Percentiles rank a stretch among this genome's conserved stretches.
Evolutionary conservation across 2,329 filamentous ascomycete genomes (phyloP).

Genomic region (Penicillium sp.): DNA sequence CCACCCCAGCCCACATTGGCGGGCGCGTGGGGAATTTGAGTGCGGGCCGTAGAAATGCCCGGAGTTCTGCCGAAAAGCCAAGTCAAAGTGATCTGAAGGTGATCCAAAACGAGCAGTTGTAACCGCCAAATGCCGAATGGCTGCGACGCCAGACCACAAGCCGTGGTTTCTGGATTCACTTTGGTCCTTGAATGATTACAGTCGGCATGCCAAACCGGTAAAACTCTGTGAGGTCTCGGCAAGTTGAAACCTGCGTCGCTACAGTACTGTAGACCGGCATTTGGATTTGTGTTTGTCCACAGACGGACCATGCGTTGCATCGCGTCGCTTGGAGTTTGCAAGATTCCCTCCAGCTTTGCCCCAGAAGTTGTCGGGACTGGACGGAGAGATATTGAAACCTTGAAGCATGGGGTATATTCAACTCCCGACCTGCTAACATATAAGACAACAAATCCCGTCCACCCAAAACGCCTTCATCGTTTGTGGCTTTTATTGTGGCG

Average conservation of each 20-base stretch:
- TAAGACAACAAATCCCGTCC: not conserved
- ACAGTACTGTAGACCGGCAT: too few species aligned
- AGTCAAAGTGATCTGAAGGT: not conserved
- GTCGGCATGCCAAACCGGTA: not conserved
- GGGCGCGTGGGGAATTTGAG: not conserved
- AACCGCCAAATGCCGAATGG: conserved; percentile 7
- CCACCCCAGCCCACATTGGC: conserved; percentile 6
- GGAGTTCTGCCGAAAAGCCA: conserved; percentile 9
- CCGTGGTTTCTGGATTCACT: not conserved
- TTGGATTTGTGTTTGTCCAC: not conserved
- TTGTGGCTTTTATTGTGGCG: not conserved
- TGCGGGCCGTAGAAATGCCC: not conserved
- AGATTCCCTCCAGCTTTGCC: not conserved
- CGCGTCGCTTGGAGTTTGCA: not conserved
- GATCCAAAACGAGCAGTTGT: conserved; percentile 3
- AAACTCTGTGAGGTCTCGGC: not conserved
- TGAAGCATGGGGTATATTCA: not conserved
- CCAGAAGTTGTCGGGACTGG: not conserved
- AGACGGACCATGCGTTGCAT: not conserved
- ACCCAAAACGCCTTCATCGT: not conserved
- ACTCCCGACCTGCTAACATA: not conserved
- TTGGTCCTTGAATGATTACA: not conserved
- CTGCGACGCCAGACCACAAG: not conserved
- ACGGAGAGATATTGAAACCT: not conserved
- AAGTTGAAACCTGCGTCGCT: not conserved